Evolutionary conservation across 257 asterid genomes (phyloP), one percentile per base, ranked within the genome.

Genomic region (Nicotiana knightiana): DNA sequence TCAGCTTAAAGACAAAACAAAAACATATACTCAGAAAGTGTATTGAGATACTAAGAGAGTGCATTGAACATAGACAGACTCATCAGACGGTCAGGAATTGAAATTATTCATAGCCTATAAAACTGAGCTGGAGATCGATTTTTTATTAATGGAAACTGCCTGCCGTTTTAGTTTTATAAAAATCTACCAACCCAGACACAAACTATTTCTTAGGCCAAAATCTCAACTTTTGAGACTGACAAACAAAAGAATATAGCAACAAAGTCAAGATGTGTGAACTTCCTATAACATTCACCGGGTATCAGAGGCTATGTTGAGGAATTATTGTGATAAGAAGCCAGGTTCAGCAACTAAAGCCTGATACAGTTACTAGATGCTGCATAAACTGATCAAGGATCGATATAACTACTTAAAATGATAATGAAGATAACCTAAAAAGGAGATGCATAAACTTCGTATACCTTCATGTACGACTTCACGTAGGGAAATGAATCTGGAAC

Each of bases 401-500:
- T 57, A 51, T 48, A 26, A 9, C 43, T 21, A 21, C 11, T 8
- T 70, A 10, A 24, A 26, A 66, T 16, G n/a, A 57, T 16, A 43
- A 26, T 57, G 9, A 21, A 48, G 33, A 32, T 51, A 4, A 8
- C 61, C 16, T 15, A 55, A 39, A 61, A 48, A 35, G 30, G 37
- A 32, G 6, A 35, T 15, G 77, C 9, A 64, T 67, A 76, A 48
- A 79, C 54, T 46, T 80, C 58, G 3, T 76, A 30, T 89, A 94
- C 99, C 98, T 96, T 87, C 94, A 89, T 92, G 92, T 96, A 96
- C 57, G 97, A 87, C 86, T 91, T 91, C 81, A 93, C 66, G 79
- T 85, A 79, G 83, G 91, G 28, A 54, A 96, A 95, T 78, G 95
- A 89, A 85, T 93, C 93, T 28, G 98, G 99, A 84, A 93, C 81